Base-by-base conservation (phyloP, 805 yeast genomes). In the Candida incommunis region DNA sequence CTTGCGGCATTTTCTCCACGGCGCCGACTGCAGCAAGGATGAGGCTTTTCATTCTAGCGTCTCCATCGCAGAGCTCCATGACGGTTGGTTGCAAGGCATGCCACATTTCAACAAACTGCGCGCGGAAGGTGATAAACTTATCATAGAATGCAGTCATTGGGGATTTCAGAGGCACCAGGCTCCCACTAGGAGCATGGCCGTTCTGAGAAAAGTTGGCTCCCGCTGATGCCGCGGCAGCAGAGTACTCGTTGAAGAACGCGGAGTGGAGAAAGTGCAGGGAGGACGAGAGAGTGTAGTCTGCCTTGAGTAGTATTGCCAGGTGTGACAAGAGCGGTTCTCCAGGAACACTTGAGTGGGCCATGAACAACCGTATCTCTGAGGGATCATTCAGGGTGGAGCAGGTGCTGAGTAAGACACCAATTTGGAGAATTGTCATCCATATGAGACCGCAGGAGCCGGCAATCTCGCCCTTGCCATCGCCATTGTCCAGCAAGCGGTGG, bases 211-310 rank as follows among this genome's bases (percentile, higher is more conserved):
- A 67, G 11, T 41, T 48, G 40, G 43, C 46, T 15, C 21, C 46
- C 3, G 31, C 22, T 9, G 31, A 46, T 53, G 73, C 68, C 45
- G 85, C 70, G 59, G 80, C 72, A 47, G 78, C 69, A 22, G 82
- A 72, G 57, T 76, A 66, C 50, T 80, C 86, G 57, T 79, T 80
- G 57, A 77, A 81, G 50, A 81, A 73, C 1, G 82, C 73, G 1
- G 82, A 79, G 58, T 80, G 79, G 46, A 79, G 65, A 62, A 79
- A 79, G 55, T 82, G 90, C 35, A 82, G 58, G 0, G 85, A 80
- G 51, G 80, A 80, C n/a, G 82, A 74, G 3, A 83, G 59, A 2
- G 87, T 78, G 57, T 78, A 79, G 57, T 82, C 88, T 54, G 82
- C 80, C 50, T 78, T 75, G 51, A 82, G 68, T 23, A 75, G 64